Conservation (phyloP, 495 filamentous ascomycete genomes). For the Lophiotrema nucula region DNA sequence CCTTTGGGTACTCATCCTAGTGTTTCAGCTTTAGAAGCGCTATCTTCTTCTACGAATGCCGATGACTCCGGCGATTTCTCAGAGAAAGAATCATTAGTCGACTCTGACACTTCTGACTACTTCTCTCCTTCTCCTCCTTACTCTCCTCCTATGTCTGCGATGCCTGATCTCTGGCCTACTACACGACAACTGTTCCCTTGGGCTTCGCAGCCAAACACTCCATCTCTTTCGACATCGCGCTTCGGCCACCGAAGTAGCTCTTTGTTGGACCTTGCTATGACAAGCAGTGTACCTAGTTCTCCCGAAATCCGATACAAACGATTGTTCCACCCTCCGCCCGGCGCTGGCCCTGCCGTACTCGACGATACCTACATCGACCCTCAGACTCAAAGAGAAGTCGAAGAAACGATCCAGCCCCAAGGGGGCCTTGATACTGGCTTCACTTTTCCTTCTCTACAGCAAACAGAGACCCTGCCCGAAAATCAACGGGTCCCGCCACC, state of each 20-base stretch:
- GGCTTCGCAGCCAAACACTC: slow-evolving; percentile 31
- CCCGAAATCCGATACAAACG: slow-evolving; percentile 37
- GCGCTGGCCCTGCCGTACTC: no score
- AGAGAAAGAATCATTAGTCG: slow-evolving; percentile 11
- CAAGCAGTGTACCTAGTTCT: slow-evolving; percentile 18
- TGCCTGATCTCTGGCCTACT: slow-evolving; percentile 29
- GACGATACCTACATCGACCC: background rate
- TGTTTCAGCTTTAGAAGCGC: background rate
- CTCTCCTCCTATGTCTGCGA: background rate
- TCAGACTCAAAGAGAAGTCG: slow-evolving; percentile 5
- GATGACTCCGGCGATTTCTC: slow-evolving; percentile 7
- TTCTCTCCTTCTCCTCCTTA: slow-evolving; percentile 25
- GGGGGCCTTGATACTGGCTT: no score
- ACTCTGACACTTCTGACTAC: slow-evolving; percentile 23
- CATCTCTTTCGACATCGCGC: background rate
- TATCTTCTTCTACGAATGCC: slow-evolving; percentile 12
- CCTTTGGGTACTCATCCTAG: no score
- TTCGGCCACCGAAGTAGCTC: slow-evolving; percentile 9
- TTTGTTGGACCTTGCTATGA: slow-evolving; percentile 20
- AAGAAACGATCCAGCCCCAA: slow-evolving; percentile 7
- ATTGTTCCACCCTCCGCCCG: slow-evolving; percentile 32
- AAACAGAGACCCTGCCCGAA: slow-evolving; percentile 1
- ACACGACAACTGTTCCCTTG: slow-evolving; percentile 32
- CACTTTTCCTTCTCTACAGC: background rate
- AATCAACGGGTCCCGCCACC: background rate